These are phyloP conservation scores for Cladobotryum protrusum DNA, from an alignment of 2,329 filamentous ascomycete genomes.

Conservation along the genomic window DNA sequence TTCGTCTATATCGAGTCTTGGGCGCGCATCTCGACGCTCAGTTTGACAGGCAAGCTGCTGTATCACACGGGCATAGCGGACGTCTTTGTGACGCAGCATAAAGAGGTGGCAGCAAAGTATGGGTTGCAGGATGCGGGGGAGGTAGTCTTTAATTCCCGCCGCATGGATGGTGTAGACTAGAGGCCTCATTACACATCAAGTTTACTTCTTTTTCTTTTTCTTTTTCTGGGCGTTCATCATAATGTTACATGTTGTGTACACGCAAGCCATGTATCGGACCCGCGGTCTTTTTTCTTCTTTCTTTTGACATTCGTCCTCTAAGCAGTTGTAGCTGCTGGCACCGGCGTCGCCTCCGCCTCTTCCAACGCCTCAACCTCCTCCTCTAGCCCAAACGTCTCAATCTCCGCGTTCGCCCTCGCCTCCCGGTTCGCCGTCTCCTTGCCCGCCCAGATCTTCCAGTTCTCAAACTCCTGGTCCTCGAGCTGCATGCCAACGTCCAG, in stretches of 20 bases:
- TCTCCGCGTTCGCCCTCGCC: conserved; percentile 34
- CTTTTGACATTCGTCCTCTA: neutral
- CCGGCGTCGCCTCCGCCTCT: conserved; percentile 14
- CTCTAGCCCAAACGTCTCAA: conserved; percentile 36
- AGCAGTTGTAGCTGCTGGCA: neutral
- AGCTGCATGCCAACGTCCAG: conserved; percentile 74
- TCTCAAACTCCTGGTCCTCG: conserved; percentile 73
- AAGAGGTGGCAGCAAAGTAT: conserved; percentile 48
- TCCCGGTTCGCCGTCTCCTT: conserved; percentile 39
- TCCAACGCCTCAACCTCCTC: conserved; percentile 24
- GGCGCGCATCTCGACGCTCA: conserved; percentile 76
- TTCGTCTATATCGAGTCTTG: conserved; percentile 89
- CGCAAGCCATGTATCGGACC: neutral
- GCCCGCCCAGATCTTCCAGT: conserved; percentile 76
- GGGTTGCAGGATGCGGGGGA: conserved; percentile 32
- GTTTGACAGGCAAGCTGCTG: conserved; percentile 76
- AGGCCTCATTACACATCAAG: neutral
- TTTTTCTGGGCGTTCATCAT: conserved; percentile 13
- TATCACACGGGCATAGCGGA: conserved; percentile 60
- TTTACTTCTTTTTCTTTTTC: neutral
- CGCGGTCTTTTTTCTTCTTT: neutral
- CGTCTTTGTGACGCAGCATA: conserved; percentile 78
- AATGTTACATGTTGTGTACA: conserved; percentile 17
- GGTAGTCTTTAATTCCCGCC: conserved; percentile 35
- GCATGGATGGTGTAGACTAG: conserved; percentile 14